phyloP scores from a whole-genome alignment of 1,284 basidiomycete species.

The Ustilago tritici region DNA sequence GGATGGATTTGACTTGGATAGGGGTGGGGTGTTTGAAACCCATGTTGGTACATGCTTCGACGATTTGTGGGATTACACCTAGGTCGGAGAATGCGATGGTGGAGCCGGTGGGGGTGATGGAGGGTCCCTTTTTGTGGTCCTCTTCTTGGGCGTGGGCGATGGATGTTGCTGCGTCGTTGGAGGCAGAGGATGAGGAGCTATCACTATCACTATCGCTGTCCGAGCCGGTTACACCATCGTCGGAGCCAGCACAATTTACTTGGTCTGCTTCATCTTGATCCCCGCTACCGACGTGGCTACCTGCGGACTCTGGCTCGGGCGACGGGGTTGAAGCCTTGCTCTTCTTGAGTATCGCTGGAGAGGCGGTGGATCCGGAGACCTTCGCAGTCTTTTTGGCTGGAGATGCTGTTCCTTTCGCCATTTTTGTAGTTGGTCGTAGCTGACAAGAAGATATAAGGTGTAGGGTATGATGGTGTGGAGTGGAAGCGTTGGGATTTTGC shows the following conservation, averaged over 20 bases:
- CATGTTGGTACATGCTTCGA: slow-evolving; percentile 85
- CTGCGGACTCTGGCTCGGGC: slow-evolving; percentile 8
- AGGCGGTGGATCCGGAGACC: slow-evolving; percentile 12
- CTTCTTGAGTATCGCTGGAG: slow-evolving; percentile 22
- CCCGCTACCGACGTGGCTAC: slow-evolving; percentile 6
- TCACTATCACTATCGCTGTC: slow-evolving; percentile 11
- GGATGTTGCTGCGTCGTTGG: slow-evolving; percentile 8
- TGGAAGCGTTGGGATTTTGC: not conserved
- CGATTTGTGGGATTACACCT: slow-evolving; percentile 88
- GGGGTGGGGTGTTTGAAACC: slow-evolving; percentile 89
- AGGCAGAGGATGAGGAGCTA: not conserved
- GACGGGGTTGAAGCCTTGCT: slow-evolving; percentile 16
- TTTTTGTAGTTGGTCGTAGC: not conserved
- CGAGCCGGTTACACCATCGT: too few relatives aligned
- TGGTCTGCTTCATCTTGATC: slow-evolving; percentile 16
- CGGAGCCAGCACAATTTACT: too few relatives aligned
- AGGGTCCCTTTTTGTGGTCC: slow-evolving; percentile 37
- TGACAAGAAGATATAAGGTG: not conserved
- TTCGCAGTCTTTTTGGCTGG: slow-evolving; percentile 15
- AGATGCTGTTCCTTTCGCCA: slow-evolving; percentile 25
- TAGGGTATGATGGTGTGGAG: slow-evolving; percentile 3
- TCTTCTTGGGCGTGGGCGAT: slow-evolving; percentile 14
- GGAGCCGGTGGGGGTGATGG: slow-evolving; percentile 27
- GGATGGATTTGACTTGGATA: slow-evolving; percentile 90
- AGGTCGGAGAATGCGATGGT: slow-evolving; percentile 74